Conservation (phyloP, 2,329 filamentous ascomycete species). For the Fusarium drepaniforme region DNA sequence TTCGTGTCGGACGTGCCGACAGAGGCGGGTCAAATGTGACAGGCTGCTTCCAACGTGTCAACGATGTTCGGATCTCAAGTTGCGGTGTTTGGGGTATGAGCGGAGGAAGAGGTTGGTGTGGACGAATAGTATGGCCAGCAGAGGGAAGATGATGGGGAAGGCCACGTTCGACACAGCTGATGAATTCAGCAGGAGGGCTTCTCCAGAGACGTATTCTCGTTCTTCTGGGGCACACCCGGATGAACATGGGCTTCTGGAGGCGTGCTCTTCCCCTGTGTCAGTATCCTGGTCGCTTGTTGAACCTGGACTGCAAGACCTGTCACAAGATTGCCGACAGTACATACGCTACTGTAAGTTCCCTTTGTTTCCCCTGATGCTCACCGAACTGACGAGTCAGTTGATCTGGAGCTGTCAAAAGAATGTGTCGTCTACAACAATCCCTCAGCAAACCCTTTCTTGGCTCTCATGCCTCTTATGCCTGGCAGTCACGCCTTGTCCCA, state of each 20-base stretch:
- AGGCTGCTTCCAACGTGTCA: constrained; percentile 13
- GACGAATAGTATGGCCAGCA: constrained; percentile 21
- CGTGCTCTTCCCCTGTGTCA: neutral
- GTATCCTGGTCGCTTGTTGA: constrained; percentile 12
- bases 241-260: neutral
- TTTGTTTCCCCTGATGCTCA: neutral
- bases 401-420: constrained; percentile 20
- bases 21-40: constrained; percentile 24
- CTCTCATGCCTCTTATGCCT: constrained; percentile 22
- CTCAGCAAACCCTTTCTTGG: constrained; percentile 19
- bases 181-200: neutral
- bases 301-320: constrained; percentile 22
- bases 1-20: constrained; percentile 23
- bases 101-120: constrained; percentile 10
- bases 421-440: constrained; percentile 24
- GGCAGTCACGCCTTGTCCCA: constrained; percentile 12
- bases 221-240: neutral
- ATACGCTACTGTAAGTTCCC: constrained; percentile 21
- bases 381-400: neutral
- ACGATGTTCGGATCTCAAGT: constrained; percentile 9
- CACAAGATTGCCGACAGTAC: constrained; percentile 17
- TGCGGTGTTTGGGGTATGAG: constrained; percentile 20
- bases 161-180: constrained; percentile 6
- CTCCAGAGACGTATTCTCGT: too few relatives aligned
- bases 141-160: constrained; percentile 22